Base-by-base conservation (phyloP, 345 rosid genomes). In the Lepidium africanum region DNA sequence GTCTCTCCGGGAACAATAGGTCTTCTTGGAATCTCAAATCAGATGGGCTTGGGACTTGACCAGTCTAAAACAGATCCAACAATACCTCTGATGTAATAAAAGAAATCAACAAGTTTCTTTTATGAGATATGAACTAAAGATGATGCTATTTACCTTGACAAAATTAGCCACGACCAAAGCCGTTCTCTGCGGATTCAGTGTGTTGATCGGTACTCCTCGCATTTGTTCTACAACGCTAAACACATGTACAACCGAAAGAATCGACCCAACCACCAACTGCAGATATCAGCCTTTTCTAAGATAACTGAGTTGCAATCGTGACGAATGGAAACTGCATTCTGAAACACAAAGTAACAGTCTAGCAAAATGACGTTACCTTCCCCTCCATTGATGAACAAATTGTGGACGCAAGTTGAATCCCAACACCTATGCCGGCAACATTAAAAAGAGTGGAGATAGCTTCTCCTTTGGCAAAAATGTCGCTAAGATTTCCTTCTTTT, bases 401-500 rank as follows among this genome's bases (percentile, higher is more conserved):
- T 3, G 96, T 91, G 45, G 99, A 85, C 73, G 97, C 96, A n/a
- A 91, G 78, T 54, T 87, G 91, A 81, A 91, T 91, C 56, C 99
- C 97, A 3, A 62, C 77, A 23, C 96, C 96, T 0, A 94, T 21
- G 54, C 97, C 97, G 45, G 83, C 60, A 59, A 89, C 93, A 51
- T 91, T 94, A 69, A 86, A 94, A 79, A 94, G 88, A 61, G 97
- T 94, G 54, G 97, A 94, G 77, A 94, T 91, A 56, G 97, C 99
- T 80, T 94, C 99, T 56, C 99, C 96, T 81, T 91, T 94, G 19
- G 99, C 96, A 72, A 86, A 91, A 55, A 94, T 82, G 69, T 94
- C 97, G 54, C 99, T 91, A n/a, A 94, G 92, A 66, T 89, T 94
- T 75, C 99, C 97, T 80, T 94, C 97, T 82, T 89, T 94, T 54